Evolutionary conservation across 768 basidiomycete genomes (phyloP).

Genomic region (Sarcomyxa edulis): DNA sequence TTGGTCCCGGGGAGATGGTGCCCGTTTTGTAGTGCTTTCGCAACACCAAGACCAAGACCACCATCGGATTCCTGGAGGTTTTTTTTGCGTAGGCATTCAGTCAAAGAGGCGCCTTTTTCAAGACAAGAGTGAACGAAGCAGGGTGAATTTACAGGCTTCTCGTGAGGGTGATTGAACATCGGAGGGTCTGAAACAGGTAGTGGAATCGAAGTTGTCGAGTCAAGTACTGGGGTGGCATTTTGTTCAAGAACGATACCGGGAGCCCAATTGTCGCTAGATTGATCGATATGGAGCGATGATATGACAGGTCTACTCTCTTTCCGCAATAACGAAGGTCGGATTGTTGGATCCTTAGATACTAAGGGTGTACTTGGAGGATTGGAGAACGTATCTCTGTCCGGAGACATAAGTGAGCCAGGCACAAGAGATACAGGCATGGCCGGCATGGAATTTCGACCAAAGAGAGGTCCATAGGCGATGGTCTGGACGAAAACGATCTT

Average conservation of each 20-base stretch:
- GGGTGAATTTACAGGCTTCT: slow-evolving; percentile 56
- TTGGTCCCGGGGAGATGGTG: slow-evolving; percentile 11
- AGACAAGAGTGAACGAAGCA: slow-evolving; percentile 94
- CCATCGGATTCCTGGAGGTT: slow-evolving; percentile 28
- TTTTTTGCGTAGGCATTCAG: slow-evolving; percentile 62
- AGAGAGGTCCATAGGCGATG: neutral
- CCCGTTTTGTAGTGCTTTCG: slow-evolving; percentile 38
- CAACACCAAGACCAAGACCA: slow-evolving; percentile 39
- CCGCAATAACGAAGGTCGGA: slow-evolving; percentile 35
- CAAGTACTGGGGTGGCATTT: too few species aligned
- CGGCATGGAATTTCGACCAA: neutral
- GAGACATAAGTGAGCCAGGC: slow-evolving; percentile 14
- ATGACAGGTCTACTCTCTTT: slow-evolving; percentile 37
- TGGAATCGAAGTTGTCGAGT: slow-evolving; percentile 6
- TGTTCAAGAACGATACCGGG: slow-evolving; percentile 40
- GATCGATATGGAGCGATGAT: slow-evolving; percentile 39
- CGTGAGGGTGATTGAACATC: slow-evolving; percentile 14
- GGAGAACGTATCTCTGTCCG: slow-evolving; percentile 34
- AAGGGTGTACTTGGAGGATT: slow-evolving; percentile 38
- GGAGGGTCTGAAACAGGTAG: slow-evolving; percentile 12
- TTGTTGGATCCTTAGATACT: slow-evolving; percentile 12
- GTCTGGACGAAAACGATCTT: too few species aligned
- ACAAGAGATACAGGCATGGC: slow-evolving; percentile 4
- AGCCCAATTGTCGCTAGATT: slow-evolving; percentile 31
- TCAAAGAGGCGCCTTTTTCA: slow-evolving; percentile 73